phyloP scores from a whole-genome alignment of 2,329 filamentous ascomycete species.

The Nannizzia gypsea region DNA sequence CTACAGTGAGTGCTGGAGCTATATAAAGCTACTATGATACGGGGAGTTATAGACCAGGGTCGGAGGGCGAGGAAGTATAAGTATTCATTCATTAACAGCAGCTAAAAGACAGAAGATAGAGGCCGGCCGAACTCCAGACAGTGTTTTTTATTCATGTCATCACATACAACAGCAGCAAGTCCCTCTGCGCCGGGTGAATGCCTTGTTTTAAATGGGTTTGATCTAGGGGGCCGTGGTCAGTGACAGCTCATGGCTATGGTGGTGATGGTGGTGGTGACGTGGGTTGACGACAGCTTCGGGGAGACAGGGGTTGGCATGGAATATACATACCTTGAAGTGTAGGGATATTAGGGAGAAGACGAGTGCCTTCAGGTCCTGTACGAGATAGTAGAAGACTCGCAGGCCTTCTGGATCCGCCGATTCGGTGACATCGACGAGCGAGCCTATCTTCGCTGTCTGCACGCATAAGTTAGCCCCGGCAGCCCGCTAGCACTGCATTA shows the following conservation, averaged over 20 bases:
- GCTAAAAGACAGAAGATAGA: not conserved
- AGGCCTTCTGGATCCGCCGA: slow-evolving; percentile 92
- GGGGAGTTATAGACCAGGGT: not conserved
- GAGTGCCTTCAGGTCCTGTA: slow-evolving; percentile 91
- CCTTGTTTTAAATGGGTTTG: slow-evolving; percentile 40
- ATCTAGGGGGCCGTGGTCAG: slow-evolving; percentile 25
- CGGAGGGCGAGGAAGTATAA: not conserved
- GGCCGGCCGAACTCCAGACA: not conserved
- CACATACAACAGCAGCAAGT: not conserved
- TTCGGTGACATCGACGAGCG: slow-evolving; percentile 89
- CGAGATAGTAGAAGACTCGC: slow-evolving; percentile 95
- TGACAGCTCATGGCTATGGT: not conserved
- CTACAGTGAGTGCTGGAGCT: not conserved
- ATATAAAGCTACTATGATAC: not conserved
- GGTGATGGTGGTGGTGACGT: not conserved
- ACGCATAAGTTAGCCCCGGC: not conserved
- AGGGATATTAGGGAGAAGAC: slow-evolving; percentile 93
- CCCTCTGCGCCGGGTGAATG: not conserved
- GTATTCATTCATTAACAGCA: not conserved
- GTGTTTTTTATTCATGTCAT: not conserved
- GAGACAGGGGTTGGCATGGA: not conserved
- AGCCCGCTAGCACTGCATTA: too few relatives aligned
- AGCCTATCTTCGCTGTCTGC: slow-evolving; percentile 95
- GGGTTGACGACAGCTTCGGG: not conserved
- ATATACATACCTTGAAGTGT: slow-evolving; percentile 69